phyloP scores from a whole-genome alignment of 1,284 basidiomycete species.

The Papiliotrema terrestris region DNA sequence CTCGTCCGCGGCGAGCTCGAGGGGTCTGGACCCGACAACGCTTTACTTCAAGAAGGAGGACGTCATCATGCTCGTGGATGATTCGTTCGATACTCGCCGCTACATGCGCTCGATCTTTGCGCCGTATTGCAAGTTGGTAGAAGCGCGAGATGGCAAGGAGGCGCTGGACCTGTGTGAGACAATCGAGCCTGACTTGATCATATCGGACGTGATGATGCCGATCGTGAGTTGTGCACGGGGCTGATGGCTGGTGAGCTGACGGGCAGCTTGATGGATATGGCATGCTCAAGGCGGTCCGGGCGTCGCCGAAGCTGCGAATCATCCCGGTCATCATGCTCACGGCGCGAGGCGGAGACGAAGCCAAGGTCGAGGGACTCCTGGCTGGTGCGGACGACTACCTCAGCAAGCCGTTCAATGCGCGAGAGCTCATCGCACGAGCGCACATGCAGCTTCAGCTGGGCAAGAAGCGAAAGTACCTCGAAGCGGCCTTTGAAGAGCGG shows the following conservation, averaged over 20 bases:
- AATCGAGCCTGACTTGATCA: constrained; percentile 36
- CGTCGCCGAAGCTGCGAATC: constrained; percentile 15
- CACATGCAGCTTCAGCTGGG: constrained; percentile 39
- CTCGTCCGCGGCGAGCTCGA: constrained; percentile 17
- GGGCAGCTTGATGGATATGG: constrained; percentile 35
- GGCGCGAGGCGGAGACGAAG: constrained; percentile 38
- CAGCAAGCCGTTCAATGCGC: constrained; percentile 43
- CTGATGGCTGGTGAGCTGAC: background rate
- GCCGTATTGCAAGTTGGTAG: constrained; percentile 48
- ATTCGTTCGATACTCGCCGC: constrained; percentile 32
- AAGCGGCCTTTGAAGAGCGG: constrained; percentile 38
- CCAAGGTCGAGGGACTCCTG: constrained; percentile 38
- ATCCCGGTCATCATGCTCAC: constrained; percentile 42
- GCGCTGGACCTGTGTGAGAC: constrained; percentile 40
- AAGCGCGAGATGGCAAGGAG: constrained; percentile 48
- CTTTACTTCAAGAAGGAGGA: constrained; percentile 44
- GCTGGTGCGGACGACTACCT: constrained; percentile 50
- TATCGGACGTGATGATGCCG: constrained; percentile 52
- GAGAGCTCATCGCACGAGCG: constrained; percentile 50
- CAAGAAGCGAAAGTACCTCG: constrained; percentile 35
- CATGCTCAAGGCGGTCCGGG: constrained; percentile 25
- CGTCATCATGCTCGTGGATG: constrained; percentile 44
- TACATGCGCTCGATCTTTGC: constrained; percentile 44
- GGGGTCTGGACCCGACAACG: constrained; percentile 37
- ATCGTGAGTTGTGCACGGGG: constrained; percentile 17